phyloP scores from a whole-genome alignment of 768 basidiomycete genomes.

The Krasilnikovozyma curviuscula region DNA sequence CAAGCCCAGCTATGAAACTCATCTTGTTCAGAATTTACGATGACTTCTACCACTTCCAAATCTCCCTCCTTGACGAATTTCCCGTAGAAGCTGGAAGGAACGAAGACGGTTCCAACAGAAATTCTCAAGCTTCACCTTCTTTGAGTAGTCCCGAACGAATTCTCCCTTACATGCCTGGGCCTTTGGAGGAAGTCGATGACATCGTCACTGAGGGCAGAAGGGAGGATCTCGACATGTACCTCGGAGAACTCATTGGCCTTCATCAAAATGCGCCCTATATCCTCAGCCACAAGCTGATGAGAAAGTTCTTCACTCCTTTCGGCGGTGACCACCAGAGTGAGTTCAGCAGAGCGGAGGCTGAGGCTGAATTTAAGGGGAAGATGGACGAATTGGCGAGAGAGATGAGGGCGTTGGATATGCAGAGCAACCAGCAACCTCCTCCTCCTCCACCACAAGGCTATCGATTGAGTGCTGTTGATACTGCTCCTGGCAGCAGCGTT shows the following conservation, averaged over 20 bases:
- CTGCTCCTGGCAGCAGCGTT: too few relatives aligned
- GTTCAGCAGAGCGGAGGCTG: conserved; percentile 32
- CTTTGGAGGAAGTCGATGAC: conserved; percentile 63
- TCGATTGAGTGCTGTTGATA: too few relatives aligned
- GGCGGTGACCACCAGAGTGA: conserved; percentile 67
- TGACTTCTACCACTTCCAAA: conserved; percentile 96
- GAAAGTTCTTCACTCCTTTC: conserved; percentile 63
- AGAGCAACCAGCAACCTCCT: too few relatives aligned
- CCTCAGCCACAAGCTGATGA: conserved; percentile 56
- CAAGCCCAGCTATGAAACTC: conserved; percentile 44
- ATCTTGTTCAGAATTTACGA: conserved; percentile 88
- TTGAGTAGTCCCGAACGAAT: conserved; percentile 33
- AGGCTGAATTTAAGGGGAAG: conserved; percentile 27
- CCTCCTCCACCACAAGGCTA: too few relatives aligned
- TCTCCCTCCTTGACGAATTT: conserved; percentile 63
- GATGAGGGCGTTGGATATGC: too few relatives aligned
- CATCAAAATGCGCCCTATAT: conserved; percentile 55
- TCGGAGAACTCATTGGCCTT: conserved; percentile 57
- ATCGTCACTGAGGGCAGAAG: conserved; percentile 59
- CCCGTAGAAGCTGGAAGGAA: conserved; percentile 72
- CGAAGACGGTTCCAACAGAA: neutral
- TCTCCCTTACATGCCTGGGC: conserved; percentile 94
- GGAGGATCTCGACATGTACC: conserved; percentile 72
- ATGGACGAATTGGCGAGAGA: too few relatives aligned
- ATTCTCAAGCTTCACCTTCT: neutral